Conservation (phyloP, 169 alveolate genomes). For the Plasmodium gallinaceum region DNA sequence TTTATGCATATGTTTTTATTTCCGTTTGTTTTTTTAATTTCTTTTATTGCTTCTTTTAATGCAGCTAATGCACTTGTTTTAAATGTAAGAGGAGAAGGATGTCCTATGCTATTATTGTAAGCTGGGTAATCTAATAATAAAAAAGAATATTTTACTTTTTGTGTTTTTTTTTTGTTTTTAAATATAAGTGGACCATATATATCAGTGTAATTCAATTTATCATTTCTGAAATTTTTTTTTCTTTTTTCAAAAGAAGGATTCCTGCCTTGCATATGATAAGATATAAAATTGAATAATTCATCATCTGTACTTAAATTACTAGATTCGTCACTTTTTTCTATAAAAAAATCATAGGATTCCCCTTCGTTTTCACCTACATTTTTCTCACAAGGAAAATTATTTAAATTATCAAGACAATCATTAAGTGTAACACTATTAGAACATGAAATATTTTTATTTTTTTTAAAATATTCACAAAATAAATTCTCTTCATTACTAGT, state of each 20-base stretch:
- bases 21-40: slow-evolving; percentile 4
- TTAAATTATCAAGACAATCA: not conserved
- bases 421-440: too few species aligned
- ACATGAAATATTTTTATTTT: too few species aligned
- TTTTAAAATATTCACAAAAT: too few species aligned
- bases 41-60: slow-evolving; percentile 65
- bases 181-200: slow-evolving; percentile 68
- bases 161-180: slow-evolving; percentile 15
- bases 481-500: too few species aligned
- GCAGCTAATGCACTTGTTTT: slow-evolving; percentile 69
- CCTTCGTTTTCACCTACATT: not conserved
- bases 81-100: slow-evolving; percentile 74
- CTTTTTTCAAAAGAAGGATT: slow-evolving; percentile 72
- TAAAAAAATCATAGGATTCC: slow-evolving; percentile 29
- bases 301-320: slow-evolving; percentile 12
- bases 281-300: slow-evolving; percentile 50
- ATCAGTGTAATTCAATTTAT: slow-evolving; percentile 51
- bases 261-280: slow-evolving; percentile 76
- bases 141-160: slow-evolving; percentile 45
- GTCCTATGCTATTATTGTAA: slow-evolving; percentile 70
- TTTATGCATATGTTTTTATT: slow-evolving; percentile 19
- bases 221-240: slow-evolving; percentile 10
- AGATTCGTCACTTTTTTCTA: slow-evolving; percentile 47
- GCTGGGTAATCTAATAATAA: slow-evolving; percentile 69
- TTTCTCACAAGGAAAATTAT: not conserved